phyloP scores from a whole-genome alignment of 2,329 filamentous ascomycete genomes.

The Lasiodiplodia citricola region DNA sequence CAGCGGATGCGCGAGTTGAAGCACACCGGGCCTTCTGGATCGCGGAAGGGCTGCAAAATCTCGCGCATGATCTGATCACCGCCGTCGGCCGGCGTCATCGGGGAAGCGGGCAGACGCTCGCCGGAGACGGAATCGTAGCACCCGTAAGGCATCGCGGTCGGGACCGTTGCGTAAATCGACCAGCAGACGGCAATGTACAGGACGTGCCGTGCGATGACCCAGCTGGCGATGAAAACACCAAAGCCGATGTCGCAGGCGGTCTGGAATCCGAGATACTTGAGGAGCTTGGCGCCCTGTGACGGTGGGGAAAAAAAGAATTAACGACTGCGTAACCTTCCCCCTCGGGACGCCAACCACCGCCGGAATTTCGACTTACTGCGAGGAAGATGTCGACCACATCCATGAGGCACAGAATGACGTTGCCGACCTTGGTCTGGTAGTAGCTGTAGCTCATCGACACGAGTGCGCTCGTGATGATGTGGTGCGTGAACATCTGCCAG shows the following conservation, averaged over 20 bases:
- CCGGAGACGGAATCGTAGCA: constrained; percentile 66
- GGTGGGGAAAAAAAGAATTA: constrained; percentile 4
- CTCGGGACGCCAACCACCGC: neutral
- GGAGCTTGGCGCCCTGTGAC: constrained; percentile 72
- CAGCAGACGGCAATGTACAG: constrained; percentile 81
- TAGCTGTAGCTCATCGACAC: constrained; percentile 85
- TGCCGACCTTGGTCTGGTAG: constrained; percentile 84
- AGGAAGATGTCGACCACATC: constrained; percentile 90
- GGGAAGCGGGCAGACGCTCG: constrained; percentile 1
- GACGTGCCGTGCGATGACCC: constrained; percentile 83
- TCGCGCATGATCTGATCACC: constrained; percentile 57
- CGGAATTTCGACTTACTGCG: constrained; percentile 64
- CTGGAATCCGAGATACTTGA: constrained; percentile 85
- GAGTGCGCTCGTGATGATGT: constrained; percentile 84
- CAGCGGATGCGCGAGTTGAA: constrained; percentile 76
- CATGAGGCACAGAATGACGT: constrained; percentile 89
- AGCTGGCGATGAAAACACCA: constrained; percentile 81
- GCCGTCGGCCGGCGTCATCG: constrained; percentile 34
- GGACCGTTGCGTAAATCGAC: constrained; percentile 75
- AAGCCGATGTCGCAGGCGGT: constrained; percentile 82
- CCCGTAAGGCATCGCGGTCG: constrained; percentile 65
- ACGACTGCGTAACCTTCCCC: neutral
- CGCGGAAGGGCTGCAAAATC: constrained; percentile 74
- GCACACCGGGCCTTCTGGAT: constrained; percentile 76
- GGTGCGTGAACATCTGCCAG: constrained; percentile 94